phyloP scores from a whole-genome alignment of 2,329 filamentous ascomycete genomes.

The Drechslerella coelobrocha region DNA sequence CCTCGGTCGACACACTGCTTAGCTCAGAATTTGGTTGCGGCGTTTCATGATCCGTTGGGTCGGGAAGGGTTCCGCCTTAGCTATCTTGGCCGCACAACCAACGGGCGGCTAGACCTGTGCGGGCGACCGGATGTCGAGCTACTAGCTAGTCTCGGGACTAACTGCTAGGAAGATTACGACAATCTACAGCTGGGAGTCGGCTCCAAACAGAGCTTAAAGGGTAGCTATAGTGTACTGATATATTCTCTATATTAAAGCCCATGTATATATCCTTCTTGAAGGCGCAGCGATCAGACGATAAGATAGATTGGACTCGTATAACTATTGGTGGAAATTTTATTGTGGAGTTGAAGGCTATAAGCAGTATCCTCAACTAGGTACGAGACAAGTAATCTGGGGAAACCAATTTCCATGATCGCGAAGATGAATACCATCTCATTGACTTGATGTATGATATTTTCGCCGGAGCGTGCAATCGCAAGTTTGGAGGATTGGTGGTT shows the following conservation, averaged over 20 bases:
- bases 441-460: too few species aligned
- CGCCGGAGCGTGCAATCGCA: too few species aligned
- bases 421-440: too few species aligned
- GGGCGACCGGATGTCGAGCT: slow-evolving; percentile 8
- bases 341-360: neutral
- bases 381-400: neutral
- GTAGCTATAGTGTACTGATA: too few species aligned
- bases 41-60: slow-evolving; percentile 18
- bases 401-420: neutral
- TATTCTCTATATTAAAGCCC: too few species aligned
- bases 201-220: too few species aligned
- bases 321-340: slow-evolving; percentile 38
- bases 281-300: slow-evolving; percentile 16
- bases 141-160: too few species aligned
- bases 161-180: too few species aligned
- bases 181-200: too few species aligned
- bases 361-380: neutral
- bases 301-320: neutral
- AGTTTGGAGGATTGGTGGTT: neutral
- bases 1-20: too few species aligned
- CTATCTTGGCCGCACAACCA: slow-evolving; percentile 18
- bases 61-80: slow-evolving; percentile 44
- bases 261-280: too few species aligned
- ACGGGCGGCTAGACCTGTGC: neutral
- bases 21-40: slow-evolving; percentile 19